phyloP scores from a whole-genome alignment of 1,284 basidiomycete genomes.

The Pascua sp. region DNA sequence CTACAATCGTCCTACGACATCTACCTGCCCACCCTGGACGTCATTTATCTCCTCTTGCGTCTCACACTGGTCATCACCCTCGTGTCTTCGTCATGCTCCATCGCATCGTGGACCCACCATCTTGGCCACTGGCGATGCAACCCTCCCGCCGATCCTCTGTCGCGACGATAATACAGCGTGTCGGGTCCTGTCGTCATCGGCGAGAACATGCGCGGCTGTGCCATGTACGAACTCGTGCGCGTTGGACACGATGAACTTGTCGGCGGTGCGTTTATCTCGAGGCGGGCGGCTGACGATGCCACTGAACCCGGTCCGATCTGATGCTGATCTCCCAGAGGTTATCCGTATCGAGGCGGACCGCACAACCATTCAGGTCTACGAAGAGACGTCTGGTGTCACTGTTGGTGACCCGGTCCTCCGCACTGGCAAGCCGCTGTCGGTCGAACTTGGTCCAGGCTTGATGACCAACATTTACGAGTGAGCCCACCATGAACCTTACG shows the following conservation, averaged over 20 bases:
- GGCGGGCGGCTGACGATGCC: background rate
- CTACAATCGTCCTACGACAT: too few relatives aligned
- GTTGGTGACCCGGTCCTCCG: conserved; percentile 96
- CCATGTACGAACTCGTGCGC: conserved; percentile 93
- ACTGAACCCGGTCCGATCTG: conserved; percentile 1
- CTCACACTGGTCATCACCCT: background rate
- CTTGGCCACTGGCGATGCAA: background rate
- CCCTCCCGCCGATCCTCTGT: background rate
- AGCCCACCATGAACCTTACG: conserved; percentile 5
- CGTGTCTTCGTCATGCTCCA: background rate
- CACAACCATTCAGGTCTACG: conserved; percentile 99
- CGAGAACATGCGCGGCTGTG: conserved; percentile 91
- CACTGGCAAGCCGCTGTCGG: conserved; percentile 95
- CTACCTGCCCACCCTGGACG: background rate
- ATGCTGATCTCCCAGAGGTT: conserved; percentile 64
- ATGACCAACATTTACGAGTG: conserved; percentile 97
- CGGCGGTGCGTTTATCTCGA: conserved; percentile 61
- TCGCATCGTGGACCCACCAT: background rate
- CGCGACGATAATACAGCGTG: conserved; percentile 57
- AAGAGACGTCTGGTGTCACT: conserved; percentile 95
- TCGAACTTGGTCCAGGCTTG: conserved; percentile 93
- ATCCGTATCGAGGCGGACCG: conserved; percentile 95
- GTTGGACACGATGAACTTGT: conserved; percentile 97
- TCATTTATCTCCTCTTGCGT: background rate
- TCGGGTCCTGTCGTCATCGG: conserved; percentile 96